A percentile compares a stretch with the other conserved stretches of the same genome.
Evolutionary conservation across 129 eudicot species (phyloP).

Genomic region (Ambrosia artemisiifolia): DNA sequence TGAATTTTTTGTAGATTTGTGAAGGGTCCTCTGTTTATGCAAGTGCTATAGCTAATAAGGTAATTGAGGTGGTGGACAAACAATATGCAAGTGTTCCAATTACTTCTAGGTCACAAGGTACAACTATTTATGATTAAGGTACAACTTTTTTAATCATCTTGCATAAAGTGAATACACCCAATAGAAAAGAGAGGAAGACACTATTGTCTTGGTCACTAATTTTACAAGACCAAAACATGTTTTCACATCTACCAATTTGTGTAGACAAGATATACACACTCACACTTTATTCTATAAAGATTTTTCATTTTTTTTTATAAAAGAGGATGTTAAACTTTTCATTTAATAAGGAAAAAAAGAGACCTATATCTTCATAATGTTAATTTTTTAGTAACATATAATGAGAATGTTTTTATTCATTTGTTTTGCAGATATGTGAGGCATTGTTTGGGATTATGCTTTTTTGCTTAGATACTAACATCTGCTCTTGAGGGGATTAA

Average conservation of each 20-base stretch:
- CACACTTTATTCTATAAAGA: too few species aligned
- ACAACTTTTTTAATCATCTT: not conserved
- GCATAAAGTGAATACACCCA: not conserved
- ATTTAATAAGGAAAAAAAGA: not conserved
- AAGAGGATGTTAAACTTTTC: too few species aligned
- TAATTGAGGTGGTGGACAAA: slow-evolving; percentile 86
- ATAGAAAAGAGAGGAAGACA: not conserved
- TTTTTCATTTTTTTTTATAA: too few species aligned
- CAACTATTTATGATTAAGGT: slow-evolving; percentile 11
- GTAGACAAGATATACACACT: not conserved
- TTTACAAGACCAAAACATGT: not conserved
- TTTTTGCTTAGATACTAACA: slow-evolving; percentile 19
- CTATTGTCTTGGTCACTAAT: slow-evolving; percentile 1
- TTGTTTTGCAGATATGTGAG: slow-evolving; percentile 17
- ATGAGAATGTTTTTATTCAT: not conserved
- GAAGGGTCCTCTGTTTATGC: not conserved
- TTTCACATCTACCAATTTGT: not conserved
- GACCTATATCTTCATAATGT: not conserved
- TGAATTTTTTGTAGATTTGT: not conserved
- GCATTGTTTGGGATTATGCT: slow-evolving; percentile 3
- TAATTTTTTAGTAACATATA: not conserved
- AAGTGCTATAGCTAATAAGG: slow-evolving; percentile 76
- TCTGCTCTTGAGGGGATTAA: slow-evolving; percentile 8
- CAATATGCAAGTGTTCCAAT: slow-evolving; percentile 63
- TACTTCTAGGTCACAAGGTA: slow-evolving; percentile 34